Conservation (phyloP, 2,329 filamentous ascomycete species). For the Catunica adiposa region DNA sequence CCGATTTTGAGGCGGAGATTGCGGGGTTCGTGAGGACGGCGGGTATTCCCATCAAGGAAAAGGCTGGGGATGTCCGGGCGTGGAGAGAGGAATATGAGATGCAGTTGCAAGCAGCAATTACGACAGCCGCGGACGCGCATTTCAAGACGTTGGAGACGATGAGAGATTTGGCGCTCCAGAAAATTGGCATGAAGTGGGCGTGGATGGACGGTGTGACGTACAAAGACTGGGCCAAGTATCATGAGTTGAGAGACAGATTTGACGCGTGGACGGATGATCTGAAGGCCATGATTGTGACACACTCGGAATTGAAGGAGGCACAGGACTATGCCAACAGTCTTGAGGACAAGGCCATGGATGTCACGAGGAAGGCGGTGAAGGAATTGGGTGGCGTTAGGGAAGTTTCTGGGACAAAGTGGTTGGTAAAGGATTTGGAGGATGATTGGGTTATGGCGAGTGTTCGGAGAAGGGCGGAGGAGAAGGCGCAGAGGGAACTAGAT, state of each 20-base stretch:
- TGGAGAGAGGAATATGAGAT: slow-evolving; percentile 61
- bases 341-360: slow-evolving; percentile 62
- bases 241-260: slow-evolving; percentile 68
- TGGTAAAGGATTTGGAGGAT: slow-evolving; percentile 54
- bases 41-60: slow-evolving; percentile 57
- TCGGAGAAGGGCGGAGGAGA: slow-evolving; percentile 36
- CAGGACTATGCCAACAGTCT: slow-evolving; percentile 51
- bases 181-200: slow-evolving; percentile 88
- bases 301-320: slow-evolving; percentile 53
- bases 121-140: slow-evolving; percentile 59
- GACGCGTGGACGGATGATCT: slow-evolving; percentile 75
- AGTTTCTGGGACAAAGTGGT: slow-evolving; percentile 70
- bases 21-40: slow-evolving; percentile 41
- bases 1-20: slow-evolving; percentile 28
- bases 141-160: slow-evolving; percentile 70
- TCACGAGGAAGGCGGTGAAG: slow-evolving; percentile 61
- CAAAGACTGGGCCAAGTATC: slow-evolving; percentile 93
- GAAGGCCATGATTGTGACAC: slow-evolving; percentile 54
- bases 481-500: slow-evolving; percentile 12
- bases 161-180: slow-evolving; percentile 68
- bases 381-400: slow-evolving; percentile 71
- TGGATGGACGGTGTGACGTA: slow-evolving; percentile 93
- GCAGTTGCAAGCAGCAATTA: slow-evolving; percentile 51
- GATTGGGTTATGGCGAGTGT: slow-evolving; percentile 59
- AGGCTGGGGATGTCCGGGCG: slow-evolving; percentile 56